A percentile compares a stretch with the other conserved stretches of the same genome.
phyloP scores from a whole-genome alignment of 2,329 filamentous ascomycete genomes.

The Trichophyton mentagrophytes region DNA sequence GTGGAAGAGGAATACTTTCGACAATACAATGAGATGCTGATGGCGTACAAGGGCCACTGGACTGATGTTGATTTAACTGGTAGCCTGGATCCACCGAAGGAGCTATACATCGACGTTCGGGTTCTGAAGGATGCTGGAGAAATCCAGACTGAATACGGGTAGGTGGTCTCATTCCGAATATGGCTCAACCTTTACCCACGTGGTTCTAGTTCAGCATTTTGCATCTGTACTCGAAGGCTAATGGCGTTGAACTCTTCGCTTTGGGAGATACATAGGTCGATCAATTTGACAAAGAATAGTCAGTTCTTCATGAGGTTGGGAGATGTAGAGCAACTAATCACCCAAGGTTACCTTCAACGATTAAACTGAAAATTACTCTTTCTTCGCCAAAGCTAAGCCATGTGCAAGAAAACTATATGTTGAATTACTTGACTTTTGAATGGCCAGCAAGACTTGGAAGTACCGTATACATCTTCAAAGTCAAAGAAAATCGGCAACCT shows the following conservation, averaged over 20 bases:
- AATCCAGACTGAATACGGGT: slow-evolving; percentile 99
- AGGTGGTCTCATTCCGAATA: slow-evolving; percentile 27
- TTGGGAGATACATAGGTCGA: slow-evolving; percentile 49
- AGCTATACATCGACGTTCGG: slow-evolving; percentile 92
- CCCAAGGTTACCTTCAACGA: slow-evolving; percentile 88
- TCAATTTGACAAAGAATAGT: slow-evolving; percentile 94
- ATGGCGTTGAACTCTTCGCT: neutral
- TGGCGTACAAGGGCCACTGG: slow-evolving; percentile 97
- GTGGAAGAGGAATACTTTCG: slow-evolving; percentile 95
- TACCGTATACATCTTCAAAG: neutral
- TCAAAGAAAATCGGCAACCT: neutral
- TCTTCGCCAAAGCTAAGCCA: neutral
- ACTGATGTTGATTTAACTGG: slow-evolving; percentile 94
- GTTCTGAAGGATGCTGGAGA: slow-evolving; percentile 95
- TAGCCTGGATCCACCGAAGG: slow-evolving; percentile 81
- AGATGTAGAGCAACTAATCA: slow-evolving; percentile 86
- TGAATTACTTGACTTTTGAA: neutral
- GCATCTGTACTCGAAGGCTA: neutral
- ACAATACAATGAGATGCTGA: slow-evolving; percentile 79
- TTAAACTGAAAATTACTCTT: slow-evolving; percentile 48
- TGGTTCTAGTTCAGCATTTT: neutral
- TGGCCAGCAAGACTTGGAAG: neutral
- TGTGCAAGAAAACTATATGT: neutral
- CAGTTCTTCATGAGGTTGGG: slow-evolving; percentile 95
- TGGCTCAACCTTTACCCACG: neutral